phyloP scores from a whole-genome alignment of 2,329 filamentous ascomycete species.

The Ceratocystis papillata region DNA sequence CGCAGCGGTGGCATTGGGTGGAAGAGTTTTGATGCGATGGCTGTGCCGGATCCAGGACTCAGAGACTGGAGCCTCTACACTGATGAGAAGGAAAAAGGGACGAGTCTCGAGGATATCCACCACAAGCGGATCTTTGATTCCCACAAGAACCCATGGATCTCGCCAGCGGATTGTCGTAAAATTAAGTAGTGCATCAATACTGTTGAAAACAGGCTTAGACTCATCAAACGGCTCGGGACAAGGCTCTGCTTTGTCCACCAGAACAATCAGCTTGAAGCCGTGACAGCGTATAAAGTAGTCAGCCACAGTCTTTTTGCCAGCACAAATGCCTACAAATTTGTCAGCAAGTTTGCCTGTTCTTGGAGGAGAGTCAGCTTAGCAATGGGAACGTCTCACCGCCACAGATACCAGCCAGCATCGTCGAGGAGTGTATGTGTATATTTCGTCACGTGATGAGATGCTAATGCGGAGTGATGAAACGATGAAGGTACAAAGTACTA shows the following conservation, averaged over 20 bases:
- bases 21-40: conserved; percentile 32
- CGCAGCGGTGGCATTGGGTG: conserved; percentile 24
- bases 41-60: conserved; percentile 74
- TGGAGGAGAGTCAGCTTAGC: conserved; percentile 18
- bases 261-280: conserved; percentile 62
- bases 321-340: conserved; percentile 61
- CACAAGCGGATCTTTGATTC: conserved; percentile 61
- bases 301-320: conserved; percentile 83
- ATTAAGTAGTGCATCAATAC: conserved; percentile 60
- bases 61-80: conserved; percentile 78
- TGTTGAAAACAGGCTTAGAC: conserved; percentile 41
- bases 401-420: conserved; percentile 68
- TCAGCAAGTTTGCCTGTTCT: background rate
- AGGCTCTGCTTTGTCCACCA: conserved; percentile 37
- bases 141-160: conserved; percentile 73
- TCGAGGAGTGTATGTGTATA: conserved; percentile 22
- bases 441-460: conserved; percentile 32
- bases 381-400: conserved; percentile 43
- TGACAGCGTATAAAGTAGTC: conserved; percentile 77
- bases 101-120: conserved; percentile 66
- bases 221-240: conserved; percentile 45
- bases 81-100: conserved; percentile 87
- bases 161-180: conserved; percentile 80
- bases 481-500: too few relatives aligned
- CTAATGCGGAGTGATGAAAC: conserved; percentile 1